Evolutionary conservation across 352 stramenopile species (phyloP), one percentile per base, ranked within the genome.

Genomic region (Pythium diclinum): DNA sequence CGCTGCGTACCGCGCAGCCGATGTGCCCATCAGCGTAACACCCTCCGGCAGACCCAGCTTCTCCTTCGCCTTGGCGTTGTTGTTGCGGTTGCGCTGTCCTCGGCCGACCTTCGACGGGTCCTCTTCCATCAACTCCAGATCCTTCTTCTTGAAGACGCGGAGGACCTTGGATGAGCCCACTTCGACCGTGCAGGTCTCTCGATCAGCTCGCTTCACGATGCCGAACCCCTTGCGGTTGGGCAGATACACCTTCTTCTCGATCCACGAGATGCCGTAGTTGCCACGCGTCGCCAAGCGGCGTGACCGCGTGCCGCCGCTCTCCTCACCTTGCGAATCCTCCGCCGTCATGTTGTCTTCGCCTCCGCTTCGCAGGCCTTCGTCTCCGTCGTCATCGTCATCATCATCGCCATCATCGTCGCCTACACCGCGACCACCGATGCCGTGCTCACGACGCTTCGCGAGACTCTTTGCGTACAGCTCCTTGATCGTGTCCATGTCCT

Each of bases 181-280:
- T 60, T 94, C 87, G 16, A 95, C 87, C 7, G 82, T 95, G 56
- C 87, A 95, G 1, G 81, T 94, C 42, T 95, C 87, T 17, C 87
- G 78, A 65, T 95, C 87, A 6, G 85, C 87, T 53, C 83, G 84
- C 59, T 94, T 95, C 1, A 95, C 87, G 38, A 92, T 79, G 5
- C 87, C 87, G 14, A 79, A 76, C 4, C 83, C 84, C 61, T 91
- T 89, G 33, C 85, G 83, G 42, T 87, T 82, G 30, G 87, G 87
- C 17, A 95, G 56, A 44, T 78, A 79, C n/a, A 95, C 87, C 47
- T 91, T 92, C 48, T 85, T 84, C 48, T 89, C 85, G 21, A 95
- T 94, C 87, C 87, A 95, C 40, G 87, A 95, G 21, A 93, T 87
- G 6, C 83, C 83, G 40, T 95, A 95, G 58, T 87, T 93, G 11